phyloP scores from a whole-genome alignment of 139 green algal species.

The Tetradesmus obliquus region DNA sequence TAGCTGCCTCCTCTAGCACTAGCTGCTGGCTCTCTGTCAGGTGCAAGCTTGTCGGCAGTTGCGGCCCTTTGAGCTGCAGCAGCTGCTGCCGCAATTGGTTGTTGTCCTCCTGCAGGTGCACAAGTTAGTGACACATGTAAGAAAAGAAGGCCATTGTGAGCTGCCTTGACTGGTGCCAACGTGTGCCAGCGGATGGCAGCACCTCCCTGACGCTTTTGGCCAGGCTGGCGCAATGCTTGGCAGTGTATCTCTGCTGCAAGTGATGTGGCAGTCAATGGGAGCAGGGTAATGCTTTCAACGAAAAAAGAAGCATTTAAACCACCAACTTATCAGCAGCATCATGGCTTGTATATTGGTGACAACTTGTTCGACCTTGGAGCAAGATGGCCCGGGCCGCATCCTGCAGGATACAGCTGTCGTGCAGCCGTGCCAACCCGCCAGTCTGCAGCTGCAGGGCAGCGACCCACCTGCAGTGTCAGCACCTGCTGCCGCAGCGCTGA shows the following conservation, averaged over 20 bases:
- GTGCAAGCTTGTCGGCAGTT: not conserved
- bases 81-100: not conserved
- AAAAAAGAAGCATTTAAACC: too few species aligned
- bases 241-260: not conserved
- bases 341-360: too few species aligned
- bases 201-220: not conserved
- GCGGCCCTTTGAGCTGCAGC: not conserved
- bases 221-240: not conserved
- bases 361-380: too few species aligned
- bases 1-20: constrained; percentile 33
- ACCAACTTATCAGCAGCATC: too few species aligned
- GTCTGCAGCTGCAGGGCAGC: not conserved
- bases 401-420: not conserved
- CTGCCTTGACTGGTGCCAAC: too few species aligned
- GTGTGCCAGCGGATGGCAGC: not conserved
- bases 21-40: constrained; percentile 16
- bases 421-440: not conserved
- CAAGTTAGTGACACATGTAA: not conserved
- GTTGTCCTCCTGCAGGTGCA: constrained; percentile 30
- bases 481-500: constrained; percentile 40
- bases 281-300: too few species aligned
- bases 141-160: not conserved
- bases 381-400: too few species aligned
- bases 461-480: constrained; percentile 28
- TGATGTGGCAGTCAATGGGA: not conserved